Evolutionary conservation across 2,329 filamentous ascomycete species (phyloP), one percentile per base, ranked within the genome.

Genomic region (Colletotrichum gigasporum): DNA sequence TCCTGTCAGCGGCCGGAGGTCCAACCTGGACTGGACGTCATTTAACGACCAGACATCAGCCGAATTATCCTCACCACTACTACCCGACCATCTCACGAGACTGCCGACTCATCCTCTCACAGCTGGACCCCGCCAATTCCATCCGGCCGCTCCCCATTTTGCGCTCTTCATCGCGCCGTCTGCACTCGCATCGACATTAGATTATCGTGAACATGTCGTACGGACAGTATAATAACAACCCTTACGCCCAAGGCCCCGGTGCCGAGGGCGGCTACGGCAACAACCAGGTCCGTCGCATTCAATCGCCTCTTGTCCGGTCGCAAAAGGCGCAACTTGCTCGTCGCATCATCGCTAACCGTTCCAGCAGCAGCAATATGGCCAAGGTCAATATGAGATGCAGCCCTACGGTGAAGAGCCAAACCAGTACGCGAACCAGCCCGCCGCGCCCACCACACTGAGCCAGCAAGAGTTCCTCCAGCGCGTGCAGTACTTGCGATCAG

Each of bases 391-490:
- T 71, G 87, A 87, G 76, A 74, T 89, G 78, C 83, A 86, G 68
- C 79, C 82, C 66, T 86, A 86, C 71, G 77, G 78, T 20, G 72
- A 71, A 66, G 75, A 72, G 65, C 71, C 72, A 7, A 55, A 67
- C 63, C 67, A 66, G 61, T 64, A 62, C 52, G 58, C 62, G 42
- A 62, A 69, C 44, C 60, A 65, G 41, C 63, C 58, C 16, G 37
- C 73, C 65, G 69, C 70, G 47, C 62, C 62, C 11, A 63, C 66
- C 63, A 47, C 65, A 48, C 80, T 92, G 71, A 84, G 84, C 56
- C 88, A 90, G 73, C 81, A 85, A 67, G 90, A 91, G 68, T 93
- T 91, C 79, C 84, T 93, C 68, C 76, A 81, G 70, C 89, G 89
- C 76, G 87, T 93, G 68, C 83, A 88, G 70, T 85, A 83, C 70